Base-by-base conservation (phyloP, 305 asterid genomes). In the Fraxinus sp. region DNA sequence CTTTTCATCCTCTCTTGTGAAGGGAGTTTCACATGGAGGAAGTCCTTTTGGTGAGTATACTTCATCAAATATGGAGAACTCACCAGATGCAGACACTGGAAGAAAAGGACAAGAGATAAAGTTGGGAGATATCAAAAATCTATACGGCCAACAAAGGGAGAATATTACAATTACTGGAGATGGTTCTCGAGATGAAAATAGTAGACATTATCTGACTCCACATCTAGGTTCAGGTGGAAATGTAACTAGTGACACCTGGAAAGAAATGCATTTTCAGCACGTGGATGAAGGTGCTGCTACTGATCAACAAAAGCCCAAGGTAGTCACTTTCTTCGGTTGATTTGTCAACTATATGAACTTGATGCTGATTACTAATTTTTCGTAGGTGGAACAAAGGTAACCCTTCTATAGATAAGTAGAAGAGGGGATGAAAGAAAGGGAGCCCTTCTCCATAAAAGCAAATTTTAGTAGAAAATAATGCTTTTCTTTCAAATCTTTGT, bases 41-140 rank as follows among this genome's bases (percentile, higher is more conserved):
- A 95, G 98, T 84, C 96, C 93, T 71, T 91, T 89, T 80, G 94
- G 89, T 9, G 97, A 87, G 86, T 93, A 93, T 84, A 87, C 90
- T 82, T 91, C 97, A 52, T 86, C 94, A 82, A 90, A 93, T 83
- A 84, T 90, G 80, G 98, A 89, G 87, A 89, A 89, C 84, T 90
- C 95, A 74, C 89, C 84, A 20, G 92, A 84, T 85, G 82, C 86
- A 16, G 88, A 89, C 46, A 76, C 76, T 71, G 92, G 90, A 76
- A 90, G 86, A 79, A 91, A 88, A 83, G 92, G 93, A 87, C 94
- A 87, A 52, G 97, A 90, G 72, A 78, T 83, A 80, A 93, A 87
- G 89, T 82, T 89, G 82, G 91, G 91, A 73, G 86, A 87, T 84
- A 46, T 86, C 80, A 84, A 87, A 84, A 89, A 84, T 80, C 89